Conservation (phyloP, 1,284 basidiomycete species). For the Marasmius fiardii region DNA sequence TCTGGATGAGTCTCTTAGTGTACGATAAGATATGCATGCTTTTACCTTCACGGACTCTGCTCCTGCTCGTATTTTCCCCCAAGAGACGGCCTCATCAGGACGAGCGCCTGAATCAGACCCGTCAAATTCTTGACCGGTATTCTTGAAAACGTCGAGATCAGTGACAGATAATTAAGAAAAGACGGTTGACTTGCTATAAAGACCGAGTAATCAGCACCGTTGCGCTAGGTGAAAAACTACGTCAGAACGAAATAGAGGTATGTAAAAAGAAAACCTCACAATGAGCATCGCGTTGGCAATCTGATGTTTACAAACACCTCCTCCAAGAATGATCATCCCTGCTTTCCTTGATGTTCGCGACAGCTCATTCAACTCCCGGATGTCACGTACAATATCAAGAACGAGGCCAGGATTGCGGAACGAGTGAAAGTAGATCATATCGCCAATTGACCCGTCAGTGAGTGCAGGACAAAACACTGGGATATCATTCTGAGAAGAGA, state of each 20-base stretch:
- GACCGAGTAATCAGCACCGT: conserved; percentile 97
- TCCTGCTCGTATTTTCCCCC: conserved; percentile 95
- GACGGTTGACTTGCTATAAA: conserved; percentile 69
- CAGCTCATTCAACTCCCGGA: conserved; percentile 88
- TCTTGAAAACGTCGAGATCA: conserved; percentile 40
- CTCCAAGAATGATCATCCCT: conserved; percentile 98
- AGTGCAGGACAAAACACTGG: conserved; percentile 98
- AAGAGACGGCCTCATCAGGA: conserved; percentile 98
- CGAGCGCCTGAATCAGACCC: conserved; percentile 96
- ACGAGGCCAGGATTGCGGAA: conserved; percentile 88
- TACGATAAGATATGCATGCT: not conserved
- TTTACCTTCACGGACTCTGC: conserved; percentile 91
- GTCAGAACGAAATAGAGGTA: conserved; percentile 4
- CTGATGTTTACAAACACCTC: conserved; percentile 99
- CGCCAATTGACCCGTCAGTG: conserved; percentile 96
- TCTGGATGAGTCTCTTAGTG: not conserved
- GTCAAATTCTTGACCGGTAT: conserved; percentile 99
- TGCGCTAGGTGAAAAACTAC: conserved; percentile 57
- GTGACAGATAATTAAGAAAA: conserved; percentile 7
- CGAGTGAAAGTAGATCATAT: conserved; percentile 99
- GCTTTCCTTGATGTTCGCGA: conserved; percentile 89
- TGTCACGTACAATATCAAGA: conserved; percentile 95
- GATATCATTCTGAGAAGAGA: conserved; percentile 79
- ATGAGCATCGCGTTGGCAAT: conserved; percentile 99
- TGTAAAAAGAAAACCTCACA: conserved; percentile 37